Evolutionary conservation across 139 green algal species (phyloP), one percentile per base, ranked within the genome.

Genomic region (Volvox africanus): DNA sequence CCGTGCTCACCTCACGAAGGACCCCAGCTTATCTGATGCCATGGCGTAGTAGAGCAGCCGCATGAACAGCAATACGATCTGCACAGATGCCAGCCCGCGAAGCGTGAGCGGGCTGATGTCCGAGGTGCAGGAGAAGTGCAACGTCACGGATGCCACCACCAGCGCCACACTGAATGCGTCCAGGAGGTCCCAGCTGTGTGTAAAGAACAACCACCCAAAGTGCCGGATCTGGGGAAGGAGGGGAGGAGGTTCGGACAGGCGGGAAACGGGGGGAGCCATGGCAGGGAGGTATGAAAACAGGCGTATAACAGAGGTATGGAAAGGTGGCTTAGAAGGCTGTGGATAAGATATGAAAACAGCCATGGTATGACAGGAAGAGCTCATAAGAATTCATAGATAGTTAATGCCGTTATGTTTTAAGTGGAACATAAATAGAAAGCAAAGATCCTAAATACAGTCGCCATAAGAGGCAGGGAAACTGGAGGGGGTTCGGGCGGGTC

Each of bases 41-140:
- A 90, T 90, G 12, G 73, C 86, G 50, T 76, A 90, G 86, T 83
- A 90, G 1, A 90, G n/a, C 19, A 90, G n/a, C 30, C 86, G 86
- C 44, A 61, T 90, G 86, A 90, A 90, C 3, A 90, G 86, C 71
- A 90, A 30, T 30, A 90, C 19, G 3, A 84, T 55, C 55, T 85
- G 50, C 1, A 61, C 50, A 0, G 73, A 50, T 9, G 55, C 55
- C 73, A 90, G 6, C 13, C 30, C 32, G 1, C 86, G 86, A 22
- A 90, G 86, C 18, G 0, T 9, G 17, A 16, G 2, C 1, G 86
- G 86, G 37, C 68, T 36, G 20, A 65, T 6, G 37, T 55, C 30
- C 30, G 28, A 9, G 1, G 73, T 9, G 50, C 86, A 90, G 9
- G 1, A 2, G 11, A 84, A 20, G 86, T 90, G 86, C 73, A 36